phyloP scores from a whole-genome alignment of 192 early-diverging fungal species.

The Phlyctochytrium planicorne region DNA sequence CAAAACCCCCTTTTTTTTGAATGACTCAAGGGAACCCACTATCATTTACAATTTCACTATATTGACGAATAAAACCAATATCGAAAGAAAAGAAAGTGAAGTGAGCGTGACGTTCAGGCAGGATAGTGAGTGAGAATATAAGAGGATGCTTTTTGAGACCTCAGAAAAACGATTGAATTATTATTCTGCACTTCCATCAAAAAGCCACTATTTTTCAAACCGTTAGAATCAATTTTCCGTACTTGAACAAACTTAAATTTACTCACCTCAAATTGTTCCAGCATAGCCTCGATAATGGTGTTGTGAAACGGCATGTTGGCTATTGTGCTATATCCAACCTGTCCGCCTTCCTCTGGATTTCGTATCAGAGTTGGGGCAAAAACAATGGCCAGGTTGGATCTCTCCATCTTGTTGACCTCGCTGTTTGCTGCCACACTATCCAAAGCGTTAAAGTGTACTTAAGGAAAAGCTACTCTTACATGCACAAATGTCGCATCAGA shows the following conservation, averaged over 20 bases:
- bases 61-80: not conserved
- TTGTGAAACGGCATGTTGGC: conserved; percentile 57
- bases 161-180: not conserved
- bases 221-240: not conserved
- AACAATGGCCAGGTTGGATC: conserved; percentile 58
- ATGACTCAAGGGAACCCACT: not conserved
- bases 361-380: conserved; percentile 53
- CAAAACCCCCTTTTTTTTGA: not conserved
- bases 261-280: conserved; percentile 45
- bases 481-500: conserved; percentile 49
- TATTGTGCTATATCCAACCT: conserved; percentile 41
- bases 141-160: not conserved
- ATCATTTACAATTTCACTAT: not conserved
- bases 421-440: conserved; percentile 39
- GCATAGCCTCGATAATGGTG: conserved; percentile 44
- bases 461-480: conserved; percentile 20
- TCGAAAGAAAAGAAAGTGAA: not conserved
- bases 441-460: not conserved
- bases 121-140: not conserved
- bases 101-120: not conserved
- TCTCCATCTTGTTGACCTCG: conserved; percentile 62
- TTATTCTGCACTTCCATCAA: conserved; percentile 38
- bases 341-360: conserved; percentile 32
- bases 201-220: conserved; percentile 30
- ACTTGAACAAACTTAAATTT: not conserved